Evolutionary conservation across 495 filamentous ascomycete species (phyloP).

Genomic region (Hyaloscypha variabilis): DNA sequence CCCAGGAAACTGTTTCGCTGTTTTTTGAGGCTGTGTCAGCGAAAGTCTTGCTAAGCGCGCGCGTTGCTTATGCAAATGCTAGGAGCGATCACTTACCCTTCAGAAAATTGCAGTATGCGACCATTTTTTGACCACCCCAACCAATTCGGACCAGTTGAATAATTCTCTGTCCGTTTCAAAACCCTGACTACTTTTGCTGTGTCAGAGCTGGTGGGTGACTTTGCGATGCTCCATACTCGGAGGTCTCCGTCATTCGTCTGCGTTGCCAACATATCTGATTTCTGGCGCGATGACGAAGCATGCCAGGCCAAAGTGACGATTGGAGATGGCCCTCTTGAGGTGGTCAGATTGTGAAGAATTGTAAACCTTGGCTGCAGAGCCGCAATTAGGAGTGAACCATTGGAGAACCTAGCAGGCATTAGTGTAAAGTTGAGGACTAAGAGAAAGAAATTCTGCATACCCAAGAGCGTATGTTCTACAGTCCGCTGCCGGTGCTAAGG

Average conservation of each 20-base stretch:
- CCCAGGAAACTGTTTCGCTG: conserved; percentile 92
- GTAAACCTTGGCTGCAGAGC: conserved; percentile 90
- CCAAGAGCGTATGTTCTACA: conserved; percentile 97
- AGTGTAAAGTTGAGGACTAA: conserved; percentile 22
- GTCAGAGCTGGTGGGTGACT: conserved; percentile 73
- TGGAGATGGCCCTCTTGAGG: conserved; percentile 78
- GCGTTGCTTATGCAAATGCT: conserved; percentile 34
- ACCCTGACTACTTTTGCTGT: conserved; percentile 85
- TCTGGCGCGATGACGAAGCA: conserved; percentile 93
- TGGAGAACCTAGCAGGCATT: conserved; percentile 72
- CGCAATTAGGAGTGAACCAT: conserved; percentile 91
- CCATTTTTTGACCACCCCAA: conserved; percentile 98
- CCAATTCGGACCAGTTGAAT: conserved; percentile 82
- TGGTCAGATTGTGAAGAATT: conserved; percentile 90
- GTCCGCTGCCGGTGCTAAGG: conserved; percentile 87
- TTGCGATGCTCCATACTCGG: conserved; percentile 95
- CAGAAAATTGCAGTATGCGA: conserved; percentile 88
- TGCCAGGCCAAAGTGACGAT: conserved; percentile 95
- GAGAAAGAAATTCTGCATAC: conserved; percentile 49
- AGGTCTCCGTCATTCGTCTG: conserved; percentile 92
- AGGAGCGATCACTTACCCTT: conserved; percentile 66
- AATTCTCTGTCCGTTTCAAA: conserved; percentile 77
- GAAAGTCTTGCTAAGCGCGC: conserved; percentile 39
- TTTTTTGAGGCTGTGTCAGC: conserved; percentile 32
- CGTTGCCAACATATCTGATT: conserved; percentile 96